Base-by-base conservation (phyloP, 768 basidiomycete genomes). In the Trametes villosa region DNA sequence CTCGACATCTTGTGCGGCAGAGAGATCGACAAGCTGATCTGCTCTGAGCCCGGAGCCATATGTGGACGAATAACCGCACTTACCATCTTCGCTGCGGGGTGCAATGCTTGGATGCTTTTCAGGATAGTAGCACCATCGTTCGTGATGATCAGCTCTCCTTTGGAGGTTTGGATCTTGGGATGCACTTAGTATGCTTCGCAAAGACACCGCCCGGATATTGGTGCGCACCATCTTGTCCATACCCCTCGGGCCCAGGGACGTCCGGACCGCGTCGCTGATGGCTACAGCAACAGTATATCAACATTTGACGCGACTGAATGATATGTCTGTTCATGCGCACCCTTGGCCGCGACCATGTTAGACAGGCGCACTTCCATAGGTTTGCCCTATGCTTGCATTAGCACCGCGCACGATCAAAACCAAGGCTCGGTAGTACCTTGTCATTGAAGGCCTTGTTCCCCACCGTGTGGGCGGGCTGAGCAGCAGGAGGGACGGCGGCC, bases 61-160 rank as follows among this genome's bases (percentile, higher is more conserved):
- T 11, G 46, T 12, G 24, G 38, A 33, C 48, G 42, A 22, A 45
- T 26, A 17, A 9, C 24, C 76, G 3, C 15, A 22, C 82, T 55
- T 62, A 87, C 96, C 97, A 99, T 99, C 78, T 96, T 94, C 29
- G 97, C 97, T 38, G 97, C 96, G 41, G 97, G 97, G 76, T 99
- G 97, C 51, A 98, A 76, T 20, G 96, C 97, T 68, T 96, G 94
- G 67, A 98, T 92, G 65, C 88, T 94, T 72, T 94, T 93, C 56
- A 99, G 78, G 66, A 99, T 99, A 12, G 97, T 99, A 8, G 97
- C 97, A 20, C 97, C 97, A 76, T 99, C 97, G 74, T 99, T 99
- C 9, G 97, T 98, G 67, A 99, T 92, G 68, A 98, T 91, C 18
- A 96, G 94, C 74, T 99, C 96, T 62, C 96, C 96, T 75, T 94